Evolutionary conservation across 805 yeast genomes (phyloP), one percentile per base, ranked within the genome.

Genomic region (Spathaspora passalidarum): DNA sequence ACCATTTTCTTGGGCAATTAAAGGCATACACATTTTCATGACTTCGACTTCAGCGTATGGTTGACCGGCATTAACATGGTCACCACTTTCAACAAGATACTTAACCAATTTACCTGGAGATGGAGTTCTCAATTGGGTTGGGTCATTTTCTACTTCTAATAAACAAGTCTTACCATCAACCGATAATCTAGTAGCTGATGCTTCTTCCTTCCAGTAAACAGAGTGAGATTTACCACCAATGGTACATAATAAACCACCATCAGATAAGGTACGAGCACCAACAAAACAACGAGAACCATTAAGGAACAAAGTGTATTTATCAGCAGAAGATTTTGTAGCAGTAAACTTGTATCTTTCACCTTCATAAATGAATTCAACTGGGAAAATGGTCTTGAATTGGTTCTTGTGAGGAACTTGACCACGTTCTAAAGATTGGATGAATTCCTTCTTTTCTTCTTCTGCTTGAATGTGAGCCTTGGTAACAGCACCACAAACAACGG

Each of bases 1-100:
- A 78, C 99, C 99, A 59, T 87, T 86, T 66, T 92, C 99, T 66
- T 84, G 88, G 17, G 97, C 92, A 60, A 91, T 73, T 59, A 94
- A 78, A 42, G 99, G 97, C 97, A 94, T 94, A 69, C 91, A 90
- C 99, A 94, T 94, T 71, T 94, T 94, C 99, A 94, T 94, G 55
- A 94, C 99, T 73, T 94, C 99, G 47, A 94, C 97, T 73, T 94
- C 99, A 36, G 99, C 99, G 61, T 81, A 95, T 39, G 97, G 84
- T 71, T 92, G 96, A 50, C 98, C 98, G 49, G 94, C 82, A 43
- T 68, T 70, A 57, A 94, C 80, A 61, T 92, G 98, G 53, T 92
- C 99, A 55, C 99, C 99, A 57, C 84, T 86, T 62, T 95, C 98
- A 50, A 94, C 96, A 56, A 94, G 75, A 65, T 83, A 94, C 64